Base-by-base conservation (phyloP, 352 stramenopile genomes). In the Phytopythium montanum region DNA sequence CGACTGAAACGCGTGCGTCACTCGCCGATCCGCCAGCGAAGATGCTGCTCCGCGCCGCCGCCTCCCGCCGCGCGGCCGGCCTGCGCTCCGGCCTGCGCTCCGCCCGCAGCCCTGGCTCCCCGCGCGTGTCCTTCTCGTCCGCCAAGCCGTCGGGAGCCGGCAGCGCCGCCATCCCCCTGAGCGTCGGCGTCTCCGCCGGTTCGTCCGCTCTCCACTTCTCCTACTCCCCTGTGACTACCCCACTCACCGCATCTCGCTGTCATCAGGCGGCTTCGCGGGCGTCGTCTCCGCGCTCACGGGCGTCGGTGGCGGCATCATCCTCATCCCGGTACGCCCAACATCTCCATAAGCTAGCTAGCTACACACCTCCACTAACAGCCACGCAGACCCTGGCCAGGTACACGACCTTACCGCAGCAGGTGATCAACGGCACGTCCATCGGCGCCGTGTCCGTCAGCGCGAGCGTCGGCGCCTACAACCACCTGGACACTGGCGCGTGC, bases 401-500 rank as follows among this genome's bases (percentile, higher is more conserved):
- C 70, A 93, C 85, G 29, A 81, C 68, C 13, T 65, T 95, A 26
- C 65, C 83, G 14, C 85, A 95, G 66, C 85, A 95, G 50, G 78
- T 80, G 2, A 77, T 95, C 41, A 95, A 95, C 48, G 85, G 85
- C 64, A 95, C 85, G 25, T 93, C 83, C 9, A 73, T 95, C 54
- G 78, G 81, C 44, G 81, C 85, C n/a, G 84, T 95, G 51, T 86
- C 81, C 16, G 64, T 93, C 23, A 79, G 72, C 33, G 73, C 83
- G 14, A 77, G 75, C 25, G 69, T 95, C 0, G 85, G 85, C 0
- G 80, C 85, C 12, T 90, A 58, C 53, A 95, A 93, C 66, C 80
- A 95, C 61, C 53, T 92, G 14, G 56, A 82, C 52, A 68, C 73
- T 16, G 83, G 80, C 28, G 72, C 79, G 39, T 92, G 84, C 65